These are phyloP conservation scores for Globisporangium spiculum DNA, from an alignment of 352 stramenopile species.

Conservation along the genomic window DNA sequence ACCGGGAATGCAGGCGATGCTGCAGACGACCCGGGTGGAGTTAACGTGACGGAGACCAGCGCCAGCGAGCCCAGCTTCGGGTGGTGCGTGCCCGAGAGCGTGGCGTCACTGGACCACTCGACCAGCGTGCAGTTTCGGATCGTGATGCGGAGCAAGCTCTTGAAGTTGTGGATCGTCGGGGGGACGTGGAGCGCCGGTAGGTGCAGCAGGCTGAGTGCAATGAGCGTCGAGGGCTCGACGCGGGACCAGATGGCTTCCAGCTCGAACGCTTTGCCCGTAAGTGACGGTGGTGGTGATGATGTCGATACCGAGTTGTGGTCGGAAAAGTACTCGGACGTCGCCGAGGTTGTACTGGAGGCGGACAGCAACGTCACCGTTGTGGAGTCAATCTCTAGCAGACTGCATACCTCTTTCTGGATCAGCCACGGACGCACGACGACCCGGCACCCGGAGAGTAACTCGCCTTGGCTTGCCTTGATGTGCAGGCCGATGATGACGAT, in stretches of 20 bases:
- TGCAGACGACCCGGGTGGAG: background rate
- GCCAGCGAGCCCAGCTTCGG: constrained; percentile 1
- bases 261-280: background rate
- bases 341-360: background rate
- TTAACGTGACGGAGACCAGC: background rate
- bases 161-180: constrained; percentile 6
- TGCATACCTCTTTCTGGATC: constrained; percentile 3
- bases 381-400: constrained; percentile 1
- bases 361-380: background rate
- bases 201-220: background rate
- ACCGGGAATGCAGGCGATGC: background rate
- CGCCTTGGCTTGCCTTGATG: background rate
- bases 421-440: constrained; percentile 17
- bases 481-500: background rate
- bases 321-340: background rate
- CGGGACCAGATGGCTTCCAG: constrained; percentile 6
- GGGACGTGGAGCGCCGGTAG: background rate
- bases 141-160: background rate
- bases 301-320: background rate
- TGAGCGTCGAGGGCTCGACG: background rate
- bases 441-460: constrained; percentile 8
- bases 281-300: background rate
- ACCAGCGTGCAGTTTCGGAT: background rate
- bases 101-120: background rate
- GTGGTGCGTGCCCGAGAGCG: constrained; percentile 3